Evolutionary conservation across 2,329 filamentous ascomycete species (phyloP), one percentile per base, ranked within the genome.

Genomic region (Cercospora brassicicola): DNA sequence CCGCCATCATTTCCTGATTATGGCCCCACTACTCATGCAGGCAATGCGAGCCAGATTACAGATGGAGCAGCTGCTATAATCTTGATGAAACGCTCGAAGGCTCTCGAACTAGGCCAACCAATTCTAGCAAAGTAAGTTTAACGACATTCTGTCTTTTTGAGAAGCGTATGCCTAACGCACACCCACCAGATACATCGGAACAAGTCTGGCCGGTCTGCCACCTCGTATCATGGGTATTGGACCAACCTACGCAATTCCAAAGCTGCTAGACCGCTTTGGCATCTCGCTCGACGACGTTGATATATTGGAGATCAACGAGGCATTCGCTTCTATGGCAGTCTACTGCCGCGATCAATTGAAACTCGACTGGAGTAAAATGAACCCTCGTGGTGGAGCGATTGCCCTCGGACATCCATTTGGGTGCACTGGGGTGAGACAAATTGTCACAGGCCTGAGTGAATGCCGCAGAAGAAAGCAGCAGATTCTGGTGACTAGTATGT

Each of bases 231-330:
- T 97, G 94, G 94, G 94, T 53, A 84, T 97, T 65, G 94, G 94
- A 0, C 94, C 94, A 0, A 91, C 92, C 0, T 77, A 96, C 28
- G 94, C 92, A 0, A 94, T 97, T 57, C 93, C 93, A 3, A 91
- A 90, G 78, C 84, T 96, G 23, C 84, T 97, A 10, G 88, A 82
- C 4, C 56, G 63, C 10, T 67, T 66, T 18, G 28, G 56, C 28
- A 60, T 72, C 8, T 30, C 70, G 2, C 56, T 68, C 31, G 82
- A 84, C 2, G 92, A 97, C 66, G 87, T 97, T 0, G 86, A 90
- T 53, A 83, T 94, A 9, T 96, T 93, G 92, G 94, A 97, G 83
- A 90, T 97, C 79, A 97, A 97, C 79, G 94, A 97, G 86, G 87
- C 87, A 8, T 89, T 89, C 76, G 87, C 86, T 8, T 86, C 83